Base-by-base conservation (phyloP, 148 eudicot genomes). In the Rhododendron griersonianum region DNA sequence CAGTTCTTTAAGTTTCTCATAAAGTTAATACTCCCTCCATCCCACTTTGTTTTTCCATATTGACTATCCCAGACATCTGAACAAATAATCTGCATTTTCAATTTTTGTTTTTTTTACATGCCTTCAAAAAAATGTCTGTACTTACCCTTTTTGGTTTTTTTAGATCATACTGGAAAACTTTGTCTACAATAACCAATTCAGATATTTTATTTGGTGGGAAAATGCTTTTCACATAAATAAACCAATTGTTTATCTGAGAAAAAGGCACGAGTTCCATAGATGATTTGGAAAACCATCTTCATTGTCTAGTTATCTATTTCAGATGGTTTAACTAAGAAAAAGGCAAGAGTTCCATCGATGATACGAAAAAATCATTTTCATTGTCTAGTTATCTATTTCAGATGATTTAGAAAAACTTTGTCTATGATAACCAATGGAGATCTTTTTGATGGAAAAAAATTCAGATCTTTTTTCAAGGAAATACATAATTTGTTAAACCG, bases 1-100 rank as follows among this genome's bases (percentile, higher is more conserved):
- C 30, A 48, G 8, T 33, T 76, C 85, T 69, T 65, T 65, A 86
- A 81, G 88, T 75, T 75, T 69, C 44, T 25, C 55, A 39, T 44
- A 25, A 81, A 51, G 75, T 75, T 28, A 47, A 74, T 6, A 11
- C 13, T 69, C 75, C 75, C n/a, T 11, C 15, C 37, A 28, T 28
- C 16, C 75, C 71, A 7, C 7, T 23, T 23, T 63, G 11, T 63
- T 15, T 15, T 15, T 55, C 61, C 61, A 2, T 8, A 48, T 48
- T 48, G 51, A 48, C 51, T 48, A 55, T 55, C 61, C 61, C 18
- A 13, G 4, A 30, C 75, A 30, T 69, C 33, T 28, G 37, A 69
- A 69, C 28, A 65, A 28, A 30, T 67, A 35, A 67, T 25, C 74
- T 67, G 15, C 74, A 67, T 67, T 25, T 61, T 67, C 33, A 25